Base-by-base conservation (phyloP, 257 asterid genomes). In the Haberlea rhodopensis region DNA sequence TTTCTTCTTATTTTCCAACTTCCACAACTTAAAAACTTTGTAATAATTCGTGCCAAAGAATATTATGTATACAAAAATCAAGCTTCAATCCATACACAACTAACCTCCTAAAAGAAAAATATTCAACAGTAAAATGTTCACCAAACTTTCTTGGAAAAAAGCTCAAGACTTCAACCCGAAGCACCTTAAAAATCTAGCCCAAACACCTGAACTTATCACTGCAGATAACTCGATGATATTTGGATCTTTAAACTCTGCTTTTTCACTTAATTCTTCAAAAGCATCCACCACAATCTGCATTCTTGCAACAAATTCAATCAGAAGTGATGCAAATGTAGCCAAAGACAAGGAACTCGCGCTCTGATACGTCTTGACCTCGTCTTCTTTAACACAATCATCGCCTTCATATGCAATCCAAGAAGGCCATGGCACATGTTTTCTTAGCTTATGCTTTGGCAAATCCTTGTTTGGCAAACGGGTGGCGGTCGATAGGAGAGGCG, bases 271-370 rank as follows among this genome's bases (percentile, higher is more conserved):
- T 76, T 84, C 91, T 61, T 83, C 81, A 28, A 84, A 89, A 3
- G 92, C 74, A 19, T 80, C 89, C 52, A 84, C 91, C 59, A 87
- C 89, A 62, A 81, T 87, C 67, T 87, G 89, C 61, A 89, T 90
- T 81, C 96, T 82, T 13, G 96, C 94, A 2, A 87, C 95, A 40
- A 84, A 85, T 59, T 89, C 91, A 21, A 89, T 83, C 63, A 87
- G 74, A 53, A 87, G 83, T 2, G 94, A 89, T 20, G 95, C 80
- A 66, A 87, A 89, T 1, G 96, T 86, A 18, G 90, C 94, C 32
- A 89, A 66, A 15, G 96, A 89, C 75, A 89, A 78, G 9, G 94
- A 74, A 48, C 94, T 89, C 40, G 94, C 91, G 48, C 94, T 89
- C 68, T 84, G 85, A 19, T 79, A 86, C 48, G 96, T 82, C 75